Conservation (phyloP, 257 asterid genomes). For the Ophiorrhiza pumila region DNA sequence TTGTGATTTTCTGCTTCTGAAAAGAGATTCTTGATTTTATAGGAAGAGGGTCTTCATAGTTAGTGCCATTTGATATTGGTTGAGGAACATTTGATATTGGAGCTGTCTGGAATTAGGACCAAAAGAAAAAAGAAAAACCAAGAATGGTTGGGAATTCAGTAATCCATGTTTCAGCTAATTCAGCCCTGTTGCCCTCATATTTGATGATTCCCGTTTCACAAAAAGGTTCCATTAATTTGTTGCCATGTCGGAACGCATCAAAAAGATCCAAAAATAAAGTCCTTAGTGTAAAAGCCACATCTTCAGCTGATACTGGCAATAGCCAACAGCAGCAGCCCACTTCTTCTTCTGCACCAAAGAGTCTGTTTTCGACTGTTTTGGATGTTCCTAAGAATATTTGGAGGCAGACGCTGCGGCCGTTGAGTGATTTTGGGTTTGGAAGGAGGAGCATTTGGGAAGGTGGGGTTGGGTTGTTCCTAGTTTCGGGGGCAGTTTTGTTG, state of each 20-base stretch:
- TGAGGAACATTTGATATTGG: slow-evolving; percentile 7
- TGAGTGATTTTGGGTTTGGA: slow-evolving; percentile 93
- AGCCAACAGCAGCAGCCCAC: slow-evolving; percentile 33
- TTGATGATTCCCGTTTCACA: slow-evolving; percentile 30
- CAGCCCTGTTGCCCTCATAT: slow-evolving; percentile 34
- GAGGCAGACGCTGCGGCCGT: slow-evolving; percentile 78
- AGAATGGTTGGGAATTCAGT: slow-evolving; percentile 55
- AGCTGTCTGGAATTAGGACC: not conserved
- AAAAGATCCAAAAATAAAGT: slow-evolving; percentile 29
- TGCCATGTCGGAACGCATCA: slow-evolving; percentile 38
- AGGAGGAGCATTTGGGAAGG: slow-evolving; percentile 98
- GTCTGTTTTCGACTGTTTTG: slow-evolving; percentile 49
- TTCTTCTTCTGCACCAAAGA: slow-evolving; percentile 44
- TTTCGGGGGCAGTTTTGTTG: slow-evolving; percentile 73
- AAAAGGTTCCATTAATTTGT: slow-evolving; percentile 33
- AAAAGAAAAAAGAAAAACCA: not conserved
- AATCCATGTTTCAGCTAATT: slow-evolving; percentile 41
- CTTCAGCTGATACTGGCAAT: slow-evolving; percentile 44
- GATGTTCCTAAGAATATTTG: slow-evolving; percentile 65
- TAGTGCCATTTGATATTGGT: slow-evolving; percentile 5
- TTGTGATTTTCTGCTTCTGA: slow-evolving; percentile 2
- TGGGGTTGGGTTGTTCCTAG: slow-evolving; percentile 90
- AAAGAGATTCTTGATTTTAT: slow-evolving; percentile 1
- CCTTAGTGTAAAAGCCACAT: slow-evolving; percentile 37
- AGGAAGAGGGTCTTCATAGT: slow-evolving; percentile 5